Conservation (phyloP, 352 stramenopile species). For the Globisporangium echinulatum region DNA sequence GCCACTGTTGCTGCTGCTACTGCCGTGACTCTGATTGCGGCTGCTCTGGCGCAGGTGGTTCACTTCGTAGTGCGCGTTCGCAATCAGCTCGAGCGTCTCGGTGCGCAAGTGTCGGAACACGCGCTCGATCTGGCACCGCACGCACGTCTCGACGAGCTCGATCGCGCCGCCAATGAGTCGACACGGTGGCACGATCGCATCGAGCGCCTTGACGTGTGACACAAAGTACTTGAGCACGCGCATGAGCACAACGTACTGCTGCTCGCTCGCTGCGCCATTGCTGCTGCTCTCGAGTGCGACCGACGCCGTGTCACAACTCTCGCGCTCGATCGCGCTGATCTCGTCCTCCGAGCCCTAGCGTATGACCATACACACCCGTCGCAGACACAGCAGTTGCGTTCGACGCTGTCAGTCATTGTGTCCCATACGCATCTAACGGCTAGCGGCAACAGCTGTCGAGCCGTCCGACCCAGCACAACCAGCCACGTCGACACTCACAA, state of each 20-base stretch:
- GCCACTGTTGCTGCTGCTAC: not conserved
- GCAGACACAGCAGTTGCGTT: too few species aligned
- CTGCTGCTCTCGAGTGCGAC: slow-evolving; percentile 14
- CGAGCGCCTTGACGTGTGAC: slow-evolving; percentile 45
- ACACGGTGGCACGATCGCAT: slow-evolving; percentile 51
- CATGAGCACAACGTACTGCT: slow-evolving; percentile 80
- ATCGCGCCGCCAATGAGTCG: slow-evolving; percentile 34
- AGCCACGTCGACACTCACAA: slow-evolving; percentile 26
- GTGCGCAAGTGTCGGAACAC: slow-evolving; percentile 57
- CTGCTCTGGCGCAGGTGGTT: slow-evolving; percentile 24
- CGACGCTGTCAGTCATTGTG: not conserved
- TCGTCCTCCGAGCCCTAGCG: slow-evolving; percentile 46
- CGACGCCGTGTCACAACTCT: slow-evolving; percentile 18
- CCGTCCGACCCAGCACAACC: not conserved
- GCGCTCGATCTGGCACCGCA: slow-evolving; percentile 75
- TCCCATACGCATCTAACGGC: too few species aligned
- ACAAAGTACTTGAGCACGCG: slow-evolving; percentile 76
- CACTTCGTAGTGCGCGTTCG: slow-evolving; percentile 43
- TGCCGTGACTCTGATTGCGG: slow-evolving; percentile 20
- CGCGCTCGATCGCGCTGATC: slow-evolving; percentile 22
- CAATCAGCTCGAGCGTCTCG: slow-evolving; percentile 55
- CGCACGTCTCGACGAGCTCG: slow-evolving; percentile 53
- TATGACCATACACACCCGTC: not conserved
- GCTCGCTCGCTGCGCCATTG: slow-evolving; percentile 21
- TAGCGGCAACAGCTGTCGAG: too few species aligned